Base-by-base conservation (phyloP, 2,329 filamentous ascomycete genomes). In the Juglanconis oblonga region DNA sequence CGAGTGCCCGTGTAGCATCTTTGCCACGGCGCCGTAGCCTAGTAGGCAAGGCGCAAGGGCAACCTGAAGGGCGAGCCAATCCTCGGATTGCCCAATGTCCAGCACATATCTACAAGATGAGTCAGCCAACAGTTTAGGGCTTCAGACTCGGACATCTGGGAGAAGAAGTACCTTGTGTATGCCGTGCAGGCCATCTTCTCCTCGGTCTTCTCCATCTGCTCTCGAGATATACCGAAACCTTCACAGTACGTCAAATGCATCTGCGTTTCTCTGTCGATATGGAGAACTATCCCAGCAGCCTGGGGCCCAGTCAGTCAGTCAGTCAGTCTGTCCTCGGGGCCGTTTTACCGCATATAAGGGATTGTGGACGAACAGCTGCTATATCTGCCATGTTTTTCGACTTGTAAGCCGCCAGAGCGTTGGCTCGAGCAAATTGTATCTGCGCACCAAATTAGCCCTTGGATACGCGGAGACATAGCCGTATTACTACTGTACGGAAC, bases 371-470 rank as follows among this genome's bases (percentile, higher is more conserved):
- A 76, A 91, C 89, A 45, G 84, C 83, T 14, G 85, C 80, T 64
- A 96, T 92, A 57, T 92, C 88, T 24, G 84, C 78, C 65, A 95
- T 85, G 9, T 80, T 84, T 64, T 88, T 90, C 1, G 87, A 84
- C 74, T 97, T 98, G 76, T 96, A 97, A 0, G 89, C 87, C 2
- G 91, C 90, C 8, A 98, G 80, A 7, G 92, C 89, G 71, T 92
- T 94, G 50, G 92, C 92, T 66, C 94, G 83, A 2, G 92, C 87
- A 74, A 97, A 98, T 69, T 97, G 93, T 51, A 90, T 82, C 88
- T 92, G 33, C 5, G 10, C 7, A 9, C 29, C 48, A 29, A 31
- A 8, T 62, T 38, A 62, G 57, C 51, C 32, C 17, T 24, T 36
- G 13, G 32, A 8, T 48, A 5, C 29, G 5, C 4, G 35, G 13